Evolutionary conservation across 441 rosid genomes (phyloP).

Genomic region (Populus hybrid): DNA sequence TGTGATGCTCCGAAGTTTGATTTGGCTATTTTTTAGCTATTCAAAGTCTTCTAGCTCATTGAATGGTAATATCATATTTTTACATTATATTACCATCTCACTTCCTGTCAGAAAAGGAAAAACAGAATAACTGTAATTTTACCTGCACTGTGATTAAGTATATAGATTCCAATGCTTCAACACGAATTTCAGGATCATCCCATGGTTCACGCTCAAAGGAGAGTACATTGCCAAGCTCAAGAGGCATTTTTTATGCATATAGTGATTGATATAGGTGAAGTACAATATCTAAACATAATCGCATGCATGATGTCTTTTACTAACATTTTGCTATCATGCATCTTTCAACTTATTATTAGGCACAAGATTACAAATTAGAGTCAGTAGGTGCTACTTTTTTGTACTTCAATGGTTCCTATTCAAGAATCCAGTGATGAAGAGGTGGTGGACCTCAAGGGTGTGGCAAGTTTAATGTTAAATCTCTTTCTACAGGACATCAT

Average conservation of each 20-base stretch:
- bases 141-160: slow-evolving; percentile 81
- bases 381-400: no score
- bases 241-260: slow-evolving; percentile 70
- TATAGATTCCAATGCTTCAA: slow-evolving; percentile 79
- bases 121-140: slow-evolving; percentile 5
- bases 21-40: background rate
- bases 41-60: background rate
- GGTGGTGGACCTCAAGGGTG: no score
- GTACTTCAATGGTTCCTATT: no score
- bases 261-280: background rate
- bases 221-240: slow-evolving; percentile 80
- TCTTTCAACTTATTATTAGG: no score
- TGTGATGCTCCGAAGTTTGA: background rate
- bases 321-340: no score
- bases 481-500: no score
- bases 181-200: slow-evolving; percentile 72
- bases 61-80: no score
- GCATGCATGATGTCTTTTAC: no score
- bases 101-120: background rate
- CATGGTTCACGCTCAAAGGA: slow-evolving; percentile 83
- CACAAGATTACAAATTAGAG: no score
- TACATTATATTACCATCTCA: background rate
- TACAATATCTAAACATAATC: no score
- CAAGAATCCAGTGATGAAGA: no score
- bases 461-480: no score